phyloP scores from a whole-genome alignment of 768 basidiomycete genomes.

The Mycena venus region DNA sequence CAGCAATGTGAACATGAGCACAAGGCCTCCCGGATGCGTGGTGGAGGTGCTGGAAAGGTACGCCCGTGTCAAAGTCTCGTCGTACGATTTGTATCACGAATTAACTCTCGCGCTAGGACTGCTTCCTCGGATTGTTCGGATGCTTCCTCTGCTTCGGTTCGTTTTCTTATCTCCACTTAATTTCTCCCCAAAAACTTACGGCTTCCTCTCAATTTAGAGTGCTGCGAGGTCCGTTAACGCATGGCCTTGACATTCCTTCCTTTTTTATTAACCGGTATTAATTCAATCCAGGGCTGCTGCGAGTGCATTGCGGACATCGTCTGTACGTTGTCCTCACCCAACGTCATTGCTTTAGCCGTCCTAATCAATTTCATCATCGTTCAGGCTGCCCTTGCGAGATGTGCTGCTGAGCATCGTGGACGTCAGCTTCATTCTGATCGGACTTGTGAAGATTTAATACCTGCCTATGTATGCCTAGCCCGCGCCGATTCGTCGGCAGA shows the following conservation, averaged over 20 bases:
- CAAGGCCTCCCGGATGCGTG: conserved; percentile 73
- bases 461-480: background rate
- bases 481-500: background rate
- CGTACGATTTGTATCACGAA: conserved; percentile 4
- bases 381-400: conserved; percentile 86
- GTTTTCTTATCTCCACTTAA: conserved; percentile 32
- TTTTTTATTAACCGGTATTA: background rate
- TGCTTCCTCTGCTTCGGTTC: conserved; percentile 84
- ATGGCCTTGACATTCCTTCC: background rate
- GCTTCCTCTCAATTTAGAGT: conserved; percentile 55
- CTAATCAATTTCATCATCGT: background rate
- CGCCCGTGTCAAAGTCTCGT: background rate
- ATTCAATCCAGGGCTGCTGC: conserved; percentile 68
- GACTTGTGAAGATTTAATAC: conserved; percentile 11
- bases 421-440: background rate
- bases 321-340: conserved; percentile 59
- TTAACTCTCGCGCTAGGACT: conserved; percentile 61
- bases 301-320: conserved; percentile 79
- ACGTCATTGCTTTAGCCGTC: background rate
- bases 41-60: conserved; percentile 80
- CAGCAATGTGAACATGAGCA: conserved; percentile 56
- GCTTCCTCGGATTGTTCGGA: conserved; percentile 69
- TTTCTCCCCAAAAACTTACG: background rate
- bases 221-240: conserved; percentile 71
- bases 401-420: conserved; percentile 71